Base-by-base conservation (phyloP, 1,284 basidiomycete species). In the Meripilus lineatus region DNA sequence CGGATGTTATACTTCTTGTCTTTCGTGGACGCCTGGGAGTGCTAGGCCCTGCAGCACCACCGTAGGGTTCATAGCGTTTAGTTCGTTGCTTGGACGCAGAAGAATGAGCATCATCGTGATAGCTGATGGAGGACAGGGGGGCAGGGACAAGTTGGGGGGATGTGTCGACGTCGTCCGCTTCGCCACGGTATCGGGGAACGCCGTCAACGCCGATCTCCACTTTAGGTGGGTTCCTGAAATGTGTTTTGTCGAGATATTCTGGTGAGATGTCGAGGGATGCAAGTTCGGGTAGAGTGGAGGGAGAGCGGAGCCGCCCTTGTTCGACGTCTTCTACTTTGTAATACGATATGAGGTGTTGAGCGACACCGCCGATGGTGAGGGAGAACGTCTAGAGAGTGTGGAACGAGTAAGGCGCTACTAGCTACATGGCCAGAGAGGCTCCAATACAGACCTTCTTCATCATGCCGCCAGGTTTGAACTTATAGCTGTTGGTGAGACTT, bases 311-410 rank as follows among this genome's bases (percentile, higher is more conserved):
- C 24, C 91, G 84, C 17, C 91, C 92, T 45, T 83, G 79, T 40
- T 90, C 80, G 17, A 96, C 92, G 60, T 98, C 94, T 53, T 92
- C 87, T 46, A 95, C 78, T 52, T 84, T 86, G 75, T 98, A 98
- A 71, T 98, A 97, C 1, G 93, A 96, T 41, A 98, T 91, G 49
- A 98, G 78, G 62, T 98, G 94, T 60, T 97, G 93, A 0, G 92
- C 81, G 38, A 89, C 89, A 20, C 89, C 89, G 43, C 68, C 70
- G 47, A 95, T 89, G 26, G 84, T 88, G 41, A 95, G 74, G 8
- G 93, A 95, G 67, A 96, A 95, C 11, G 93, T 95, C 92, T 95
- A 61, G 17, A 22, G 20, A 13, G 36, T 30, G 33, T 37, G 11
- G 38, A 24, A 34, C 20, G 33, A n/a, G 15, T 18, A 43, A 32